Percentiles rank a stretch among this genome's conserved stretches.
These are phyloP conservation scores for Suhomyces pyralidae DNA, from an alignment of 805 yeast genomes.

Conservation along the genomic window DNA sequence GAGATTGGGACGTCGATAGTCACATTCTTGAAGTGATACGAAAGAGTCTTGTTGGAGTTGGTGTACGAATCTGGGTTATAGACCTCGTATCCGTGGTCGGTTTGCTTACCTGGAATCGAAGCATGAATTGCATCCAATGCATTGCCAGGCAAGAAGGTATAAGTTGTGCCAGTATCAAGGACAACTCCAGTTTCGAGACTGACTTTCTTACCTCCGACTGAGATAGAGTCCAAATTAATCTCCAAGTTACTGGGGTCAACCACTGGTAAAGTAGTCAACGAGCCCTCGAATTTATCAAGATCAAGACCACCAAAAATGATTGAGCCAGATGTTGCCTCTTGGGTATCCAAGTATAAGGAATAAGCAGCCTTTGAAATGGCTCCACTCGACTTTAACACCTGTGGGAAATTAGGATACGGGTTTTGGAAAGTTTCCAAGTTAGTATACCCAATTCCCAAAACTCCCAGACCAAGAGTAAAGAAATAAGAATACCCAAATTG, in stretches of 20 bases:
- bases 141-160: neutral
- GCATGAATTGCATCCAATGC: neutral
- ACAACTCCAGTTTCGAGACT: neutral
- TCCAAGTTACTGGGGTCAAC: neutral
- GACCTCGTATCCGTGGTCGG: conserved; percentile 9
- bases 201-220: conserved; percentile 7
- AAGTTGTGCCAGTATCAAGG: conserved; percentile 8
- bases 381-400: conserved; percentile 24
- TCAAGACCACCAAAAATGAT: conserved; percentile 32
- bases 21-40: conserved; percentile 57
- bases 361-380: conserved; percentile 19
- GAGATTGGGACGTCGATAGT: conserved; percentile 47
- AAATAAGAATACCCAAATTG: conserved; percentile 6
- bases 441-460: conserved; percentile 8
- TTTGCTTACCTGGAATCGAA: neutral
- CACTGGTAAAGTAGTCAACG: conserved; percentile 2
- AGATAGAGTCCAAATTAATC: neutral
- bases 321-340: conserved; percentile 17
- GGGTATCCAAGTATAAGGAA: conserved; percentile 23
- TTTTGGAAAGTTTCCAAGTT: neutral
- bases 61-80: conserved; percentile 16
- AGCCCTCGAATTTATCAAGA: conserved; percentile 15
- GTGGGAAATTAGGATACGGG: conserved; percentile 16
- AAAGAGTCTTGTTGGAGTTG: conserved; percentile 14
- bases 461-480: conserved; percentile 3